Evolutionary conservation across 2,329 filamentous ascomycete species (phyloP), one percentile per base, ranked within the genome.

Genomic region (Fusarium heterosporum): DNA sequence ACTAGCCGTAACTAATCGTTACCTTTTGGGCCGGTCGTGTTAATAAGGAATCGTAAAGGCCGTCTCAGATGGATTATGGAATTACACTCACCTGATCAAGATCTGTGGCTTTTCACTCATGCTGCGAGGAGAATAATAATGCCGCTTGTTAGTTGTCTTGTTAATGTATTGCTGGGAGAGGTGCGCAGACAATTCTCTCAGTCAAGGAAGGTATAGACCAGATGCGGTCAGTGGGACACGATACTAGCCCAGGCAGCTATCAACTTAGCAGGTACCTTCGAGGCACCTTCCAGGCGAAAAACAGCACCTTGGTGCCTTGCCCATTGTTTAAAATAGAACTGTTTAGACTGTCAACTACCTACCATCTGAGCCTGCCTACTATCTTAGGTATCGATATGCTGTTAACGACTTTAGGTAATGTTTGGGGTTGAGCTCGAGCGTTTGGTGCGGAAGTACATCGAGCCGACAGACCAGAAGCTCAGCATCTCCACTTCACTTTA

Each of bases 381-480:
- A 14, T 36, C 22, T 22, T 22, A 22, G 22, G 22, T 22, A 22
- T 22, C 22, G 4, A 6, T 22, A 22, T 22, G 22, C 22, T 22
- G 4, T 22, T 22, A 6, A 22, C 22, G 22, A 22, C 22, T 22
- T 22, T 22, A 22, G 22, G 29, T 48, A 25, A 30, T 29, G 13
- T 29, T 12, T 32, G 19, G 30, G 13, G 30, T 13, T 32, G 32
- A n/a, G 32, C 32, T 8, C 14, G 32, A 7, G 16, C n/a, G 14
- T n/a, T 26, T 30, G 29, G 47, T 65, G 51, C 46, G 50, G 64
- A 43, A 53, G 60, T 50, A 61, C 59, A 52, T 48, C 58, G 30
- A 59, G 54, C 64, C 59, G 59, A 66, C 48, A 49, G 63, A 50
- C 63, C 46, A 47, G 58, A 68, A 55, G 53, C 41, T 52, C 38